Conservation (phyloP, 208 protist genomes). For the Acanthamoeba comandoni region DNA sequence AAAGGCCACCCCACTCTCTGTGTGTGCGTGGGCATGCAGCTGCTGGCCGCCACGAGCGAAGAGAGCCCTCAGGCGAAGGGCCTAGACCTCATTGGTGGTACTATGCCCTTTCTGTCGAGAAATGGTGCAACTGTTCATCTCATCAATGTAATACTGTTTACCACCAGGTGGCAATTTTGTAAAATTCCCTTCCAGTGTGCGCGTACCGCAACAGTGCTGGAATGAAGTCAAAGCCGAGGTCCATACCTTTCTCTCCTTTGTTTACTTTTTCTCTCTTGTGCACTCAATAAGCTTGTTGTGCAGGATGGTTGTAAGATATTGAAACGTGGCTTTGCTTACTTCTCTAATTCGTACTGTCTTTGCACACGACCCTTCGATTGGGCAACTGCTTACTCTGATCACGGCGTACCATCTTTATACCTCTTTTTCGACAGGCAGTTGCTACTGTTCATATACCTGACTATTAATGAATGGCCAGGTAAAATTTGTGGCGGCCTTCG, state of each 20-base stretch:
- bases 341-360: conserved; percentile 71
- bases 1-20: conserved; percentile 69
- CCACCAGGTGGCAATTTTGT: conserved; percentile 9
- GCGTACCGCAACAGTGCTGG: conserved; percentile 77
- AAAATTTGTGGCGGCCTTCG: conserved; percentile 41
- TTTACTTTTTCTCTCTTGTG: not conserved
- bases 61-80: conserved; percentile 66
- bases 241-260: not conserved
- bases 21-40: conserved; percentile 75
- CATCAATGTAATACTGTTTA: not conserved
- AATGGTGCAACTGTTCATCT: not conserved
- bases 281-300: not conserved
- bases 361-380: conserved; percentile 53
- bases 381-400: conserved; percentile 54
- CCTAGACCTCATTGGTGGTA: conserved; percentile 42
- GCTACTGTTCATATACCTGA: not conserved
- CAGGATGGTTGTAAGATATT: conserved; percentile 35
- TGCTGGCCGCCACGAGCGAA: conserved; percentile 65
- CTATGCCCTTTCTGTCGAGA: not conserved
- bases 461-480: conserved; percentile 1
- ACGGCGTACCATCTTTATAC: conserved; percentile 21
- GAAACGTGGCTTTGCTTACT: conserved; percentile 69
- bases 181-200: conserved; percentile 61
- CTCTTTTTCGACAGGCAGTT: not conserved
- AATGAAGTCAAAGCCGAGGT: conserved; percentile 71